Conservation (phyloP, 2,329 filamentous ascomycete genomes). For the Penicillium frequentans region DNA sequence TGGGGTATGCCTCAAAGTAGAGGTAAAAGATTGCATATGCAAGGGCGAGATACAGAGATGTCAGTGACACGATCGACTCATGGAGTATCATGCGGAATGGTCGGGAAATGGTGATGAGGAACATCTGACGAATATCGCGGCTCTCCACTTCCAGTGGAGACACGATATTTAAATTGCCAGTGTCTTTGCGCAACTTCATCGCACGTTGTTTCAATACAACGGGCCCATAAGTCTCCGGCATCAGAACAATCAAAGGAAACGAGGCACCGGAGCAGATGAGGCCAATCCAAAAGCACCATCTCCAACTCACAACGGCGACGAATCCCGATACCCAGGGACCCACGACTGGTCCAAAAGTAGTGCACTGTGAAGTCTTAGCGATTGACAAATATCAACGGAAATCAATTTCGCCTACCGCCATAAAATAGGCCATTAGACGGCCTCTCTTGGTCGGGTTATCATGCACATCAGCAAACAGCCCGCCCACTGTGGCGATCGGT, state of each 20-base stretch:
- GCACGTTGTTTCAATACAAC: conserved; percentile 61
- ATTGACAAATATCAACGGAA: neutral
- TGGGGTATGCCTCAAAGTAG: conserved; percentile 72
- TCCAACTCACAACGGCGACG: conserved; percentile 44
- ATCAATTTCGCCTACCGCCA: conserved; percentile 34
- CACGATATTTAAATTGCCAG: conserved; percentile 54
- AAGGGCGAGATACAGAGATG: conserved; percentile 69
- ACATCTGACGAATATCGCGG: conserved; percentile 35
- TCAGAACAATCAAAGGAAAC: conserved; percentile 54
- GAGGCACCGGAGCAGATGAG: conserved; percentile 63
- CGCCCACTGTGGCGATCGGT: conserved; percentile 46
- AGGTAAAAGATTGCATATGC: conserved; percentile 70
- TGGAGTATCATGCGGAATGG: conserved; percentile 70
- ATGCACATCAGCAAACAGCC: conserved; percentile 51
- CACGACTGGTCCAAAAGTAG: conserved; percentile 44
- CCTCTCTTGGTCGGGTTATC: conserved; percentile 46
- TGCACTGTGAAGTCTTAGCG: conserved; percentile 22
- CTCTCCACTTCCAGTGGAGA: conserved; percentile 67
- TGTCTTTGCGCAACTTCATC: conserved; percentile 56
- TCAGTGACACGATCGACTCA: conserved; percentile 71
- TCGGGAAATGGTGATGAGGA: conserved; percentile 67
- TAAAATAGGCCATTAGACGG: conserved; percentile 43
- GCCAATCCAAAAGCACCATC: conserved; percentile 59
- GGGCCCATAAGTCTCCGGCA: conserved; percentile 66
- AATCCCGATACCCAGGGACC: conserved; percentile 50